Evolutionary conservation across 2,329 filamentous ascomycete genomes (phyloP), one percentile per base, ranked within the genome.

Genomic region (Talaromyces sp.): DNA sequence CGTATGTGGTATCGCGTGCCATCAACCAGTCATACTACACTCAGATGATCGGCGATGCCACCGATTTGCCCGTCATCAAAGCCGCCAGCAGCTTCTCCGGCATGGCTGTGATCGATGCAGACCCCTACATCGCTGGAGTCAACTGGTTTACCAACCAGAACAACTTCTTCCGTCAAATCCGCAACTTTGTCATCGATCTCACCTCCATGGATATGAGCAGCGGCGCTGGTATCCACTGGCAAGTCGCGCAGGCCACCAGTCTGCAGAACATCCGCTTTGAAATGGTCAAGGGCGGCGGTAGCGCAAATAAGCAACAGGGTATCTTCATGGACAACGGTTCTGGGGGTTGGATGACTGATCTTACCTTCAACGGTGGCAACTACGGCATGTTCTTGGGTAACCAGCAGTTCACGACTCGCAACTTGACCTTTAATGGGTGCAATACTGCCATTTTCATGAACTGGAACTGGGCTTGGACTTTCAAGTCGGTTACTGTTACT

Each of bases 21-120:
- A 85, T 97, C 65, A 77, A 92, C 56, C 88, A 92, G 73, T 88
- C 88, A 75, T 97, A 97, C 81, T 96, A 96, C 80, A 96, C 92
- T 10, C 92, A 97, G 74, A 85, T 97, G 63, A 81, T 97, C 38
- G 93, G 93, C 60, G 92, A 97, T 78, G 86, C 88, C 54, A 71
- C 84, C 68, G 80, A 83, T 64, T 75, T 88, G 14, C 92, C 93
- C 0, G 88, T 87, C 0, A 81, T 97, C 74, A 91, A 93, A 79
- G 88, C 89, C 3, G 74, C 85, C 1, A 73, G 87, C 50, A 79
- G 80, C 67, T 99, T 97, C 70, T 65, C 80, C 2, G 94, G 93
- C 53, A 95, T 97, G 79, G 92, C 89, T 50, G 84, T 97, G 57
- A 89, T 99, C 65, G 92, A 97, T 71, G 82, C 90, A 1, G 88